A percentile compares a stretch with the other conserved stretches of the same genome.
These are phyloP conservation scores for Solanum appendiculatum DNA, from an alignment of 257 asterid species.

Conservation along the genomic window DNA sequence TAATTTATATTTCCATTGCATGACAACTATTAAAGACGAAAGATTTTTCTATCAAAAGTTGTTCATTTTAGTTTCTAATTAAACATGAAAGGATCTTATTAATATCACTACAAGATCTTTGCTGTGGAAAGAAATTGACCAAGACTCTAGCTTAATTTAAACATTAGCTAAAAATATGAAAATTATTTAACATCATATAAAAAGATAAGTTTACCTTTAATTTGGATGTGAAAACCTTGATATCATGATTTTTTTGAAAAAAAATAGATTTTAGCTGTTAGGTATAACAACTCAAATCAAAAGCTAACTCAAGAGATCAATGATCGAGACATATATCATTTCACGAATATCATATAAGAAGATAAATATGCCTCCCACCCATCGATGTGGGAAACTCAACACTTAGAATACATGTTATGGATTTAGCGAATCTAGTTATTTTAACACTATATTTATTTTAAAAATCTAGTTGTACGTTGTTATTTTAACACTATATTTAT, in stretches of 20 bases:
- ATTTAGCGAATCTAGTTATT: background rate
- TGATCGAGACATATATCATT: no score
- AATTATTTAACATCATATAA: no score
- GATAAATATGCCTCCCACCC: background rate
- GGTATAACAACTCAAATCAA: background rate
- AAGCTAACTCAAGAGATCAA: background rate
- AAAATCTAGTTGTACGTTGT: no score
- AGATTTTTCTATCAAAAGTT: background rate
- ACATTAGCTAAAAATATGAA: no score
- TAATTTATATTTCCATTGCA: background rate
- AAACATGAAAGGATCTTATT: no score
- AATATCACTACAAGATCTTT: no score
- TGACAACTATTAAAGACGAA: background rate
- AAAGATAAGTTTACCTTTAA: no score
- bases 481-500: background rate
- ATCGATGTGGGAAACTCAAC: background rate
- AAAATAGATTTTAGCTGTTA: no score
- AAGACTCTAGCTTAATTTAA: no score
- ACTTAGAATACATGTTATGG: background rate
- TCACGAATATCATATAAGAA: background rate
- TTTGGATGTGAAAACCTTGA: background rate
- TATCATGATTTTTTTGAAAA: no score
- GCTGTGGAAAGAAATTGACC: no score
- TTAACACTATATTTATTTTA: accelerated
- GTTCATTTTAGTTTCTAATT: background rate